A percentile compares a stretch with the other conserved stretches of the same genome.
phyloP scores from a whole-genome alignment of 78 protist species.

The Cavenderia fasciculata region DNA sequence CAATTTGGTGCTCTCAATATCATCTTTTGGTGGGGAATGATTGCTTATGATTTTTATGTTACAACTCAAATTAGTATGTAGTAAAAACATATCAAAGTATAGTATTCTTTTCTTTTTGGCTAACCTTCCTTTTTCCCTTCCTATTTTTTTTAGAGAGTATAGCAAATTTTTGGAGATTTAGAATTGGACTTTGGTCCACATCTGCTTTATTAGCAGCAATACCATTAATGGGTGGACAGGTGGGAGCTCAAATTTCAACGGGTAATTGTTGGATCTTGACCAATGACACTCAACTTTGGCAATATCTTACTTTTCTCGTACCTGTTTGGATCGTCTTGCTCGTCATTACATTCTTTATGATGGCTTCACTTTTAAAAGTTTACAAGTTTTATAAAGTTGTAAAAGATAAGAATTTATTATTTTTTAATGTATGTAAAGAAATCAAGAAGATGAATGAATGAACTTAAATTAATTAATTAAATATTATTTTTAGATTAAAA shows the following conservation, averaged over 20 bases:
- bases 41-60: not conserved
- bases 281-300: not conserved
- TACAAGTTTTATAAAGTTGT: slow-evolving; percentile 1
- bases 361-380: not conserved
- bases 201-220: not conserved
- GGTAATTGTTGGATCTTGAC: not conserved
- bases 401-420: too few species aligned
- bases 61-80: not conserved
- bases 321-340: not conserved
- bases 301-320: slow-evolving; percentile 4
- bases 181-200: not conserved
- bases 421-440: not conserved
- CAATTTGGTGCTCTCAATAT: not conserved
- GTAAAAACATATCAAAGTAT: not conserved
- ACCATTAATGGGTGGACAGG: not conserved
- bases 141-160: not conserved
- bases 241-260: not conserved
- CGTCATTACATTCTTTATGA: not conserved
- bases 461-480: not conserved
- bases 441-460: not conserved
- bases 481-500: not conserved
- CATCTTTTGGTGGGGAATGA: slow-evolving; percentile 13
- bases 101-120: too few species aligned
- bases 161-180: not conserved
- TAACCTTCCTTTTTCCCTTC: not conserved